Percentiles rank a stretch among this genome's conserved stretches.
These are phyloP conservation scores for Ceratobasidium theobromae DNA, from an alignment of 1,284 basidiomycete genomes.

Conservation along the genomic window DNA sequence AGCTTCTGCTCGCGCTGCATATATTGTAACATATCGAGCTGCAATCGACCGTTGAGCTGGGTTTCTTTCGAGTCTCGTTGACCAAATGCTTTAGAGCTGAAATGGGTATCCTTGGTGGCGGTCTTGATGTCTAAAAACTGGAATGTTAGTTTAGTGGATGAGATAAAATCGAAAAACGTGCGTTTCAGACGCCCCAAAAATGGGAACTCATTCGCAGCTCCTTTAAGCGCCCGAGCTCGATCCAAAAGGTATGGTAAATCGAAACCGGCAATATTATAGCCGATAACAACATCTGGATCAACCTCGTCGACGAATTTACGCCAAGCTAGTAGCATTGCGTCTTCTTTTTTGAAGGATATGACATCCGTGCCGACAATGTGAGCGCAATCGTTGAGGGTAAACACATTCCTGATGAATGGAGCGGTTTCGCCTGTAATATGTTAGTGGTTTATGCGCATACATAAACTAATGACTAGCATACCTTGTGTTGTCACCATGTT, in stretches of 20 bases:
- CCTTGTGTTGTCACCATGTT: slow-evolving; percentile 97
- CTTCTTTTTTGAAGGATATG: slow-evolving; percentile 78
- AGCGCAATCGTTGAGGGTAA: slow-evolving; percentile 89
- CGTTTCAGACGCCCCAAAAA: slow-evolving; percentile 78
- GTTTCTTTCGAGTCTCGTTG: slow-evolving; percentile 95
- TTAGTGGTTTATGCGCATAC: slow-evolving; percentile 29
- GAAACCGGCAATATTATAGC: slow-evolving; percentile 90
- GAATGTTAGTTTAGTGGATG: background rate
- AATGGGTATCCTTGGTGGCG: slow-evolving; percentile 86
- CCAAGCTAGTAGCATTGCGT: slow-evolving; percentile 74
- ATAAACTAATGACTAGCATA: slow-evolving; percentile 40
- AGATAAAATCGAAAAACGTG: slow-evolving; percentile 43
- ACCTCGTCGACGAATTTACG: slow-evolving; percentile 81
- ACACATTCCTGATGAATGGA: slow-evolving; percentile 94
- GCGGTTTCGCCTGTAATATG: slow-evolving; percentile 69
- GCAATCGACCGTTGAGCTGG: slow-evolving; percentile 81
- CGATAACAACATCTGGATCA: slow-evolving; percentile 91
- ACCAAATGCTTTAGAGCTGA: slow-evolving; percentile 94
- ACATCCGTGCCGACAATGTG: slow-evolving; percentile 95
- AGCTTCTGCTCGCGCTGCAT: slow-evolving; percentile 98
- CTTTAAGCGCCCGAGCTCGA: slow-evolving; percentile 77
- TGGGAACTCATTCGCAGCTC: slow-evolving; percentile 62
- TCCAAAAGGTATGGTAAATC: slow-evolving; percentile 94
- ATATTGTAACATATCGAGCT: slow-evolving; percentile 90
- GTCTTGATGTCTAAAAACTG: slow-evolving; percentile 63